Evolutionary conservation across 2,329 filamentous ascomycete species (phyloP).

Genomic region (Parastagonospora nodorum): DNA sequence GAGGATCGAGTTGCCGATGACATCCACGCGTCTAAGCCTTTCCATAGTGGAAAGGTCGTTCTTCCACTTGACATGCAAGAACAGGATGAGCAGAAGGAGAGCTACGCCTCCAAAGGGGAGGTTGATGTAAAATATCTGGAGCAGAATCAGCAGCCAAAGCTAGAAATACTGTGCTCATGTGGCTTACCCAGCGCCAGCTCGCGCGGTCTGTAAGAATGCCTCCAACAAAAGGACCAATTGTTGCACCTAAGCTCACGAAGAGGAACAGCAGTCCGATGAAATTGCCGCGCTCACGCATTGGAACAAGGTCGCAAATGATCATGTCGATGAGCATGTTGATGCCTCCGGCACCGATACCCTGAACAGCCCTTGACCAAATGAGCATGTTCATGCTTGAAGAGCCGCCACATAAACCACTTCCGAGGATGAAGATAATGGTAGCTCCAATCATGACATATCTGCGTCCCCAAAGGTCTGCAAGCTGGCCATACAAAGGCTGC

Average conservation of each 20-base stretch:
- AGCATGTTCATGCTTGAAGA: constrained; percentile 52
- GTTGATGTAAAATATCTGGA: too few relatives aligned
- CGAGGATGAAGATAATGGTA: constrained; percentile 52
- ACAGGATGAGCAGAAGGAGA: constrained; percentile 22
- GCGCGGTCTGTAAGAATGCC: not conserved
- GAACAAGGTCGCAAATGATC: constrained; percentile 55
- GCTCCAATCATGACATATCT: not conserved
- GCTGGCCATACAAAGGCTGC: constrained; percentile 11
- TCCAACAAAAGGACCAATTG: not conserved
- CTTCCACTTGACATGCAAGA: constrained; percentile 47
- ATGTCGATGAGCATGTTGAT: constrained; percentile 43
- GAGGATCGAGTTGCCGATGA: constrained; percentile 50
- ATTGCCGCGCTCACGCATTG: constrained; percentile 48
- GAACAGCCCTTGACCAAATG: constrained; percentile 58
- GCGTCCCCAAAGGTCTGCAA: constrained; percentile 13
- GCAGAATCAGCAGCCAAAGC: too few relatives aligned
- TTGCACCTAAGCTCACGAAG: not conserved
- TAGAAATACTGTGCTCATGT: too few relatives aligned
- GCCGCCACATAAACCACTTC: constrained; percentile 58
- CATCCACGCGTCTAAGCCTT: constrained; percentile 39
- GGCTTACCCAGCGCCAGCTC: not conserved
- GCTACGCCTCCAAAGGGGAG: constrained; percentile 29
- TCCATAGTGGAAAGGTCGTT: not conserved
- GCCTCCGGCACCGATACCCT: constrained; percentile 55
- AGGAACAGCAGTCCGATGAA: not conserved